Conservation (phyloP, 2,329 filamentous ascomycete genomes). For the Chrysoporthe deuterocubensis region DNA sequence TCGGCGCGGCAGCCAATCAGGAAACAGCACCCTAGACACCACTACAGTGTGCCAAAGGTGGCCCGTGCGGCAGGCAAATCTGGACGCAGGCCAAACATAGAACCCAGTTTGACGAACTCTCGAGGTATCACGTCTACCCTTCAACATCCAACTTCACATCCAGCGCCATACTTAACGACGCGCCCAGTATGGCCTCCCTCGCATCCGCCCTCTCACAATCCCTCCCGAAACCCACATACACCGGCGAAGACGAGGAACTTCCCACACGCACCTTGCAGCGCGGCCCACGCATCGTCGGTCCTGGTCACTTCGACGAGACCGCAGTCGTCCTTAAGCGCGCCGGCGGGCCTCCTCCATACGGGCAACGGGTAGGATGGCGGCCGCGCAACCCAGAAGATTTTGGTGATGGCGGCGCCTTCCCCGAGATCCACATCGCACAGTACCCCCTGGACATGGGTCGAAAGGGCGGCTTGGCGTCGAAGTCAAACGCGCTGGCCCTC, state of each 20-base stretch:
- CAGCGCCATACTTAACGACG: slow-evolving; percentile 6
- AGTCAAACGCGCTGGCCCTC: slow-evolving; percentile 87
- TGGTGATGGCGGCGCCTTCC: slow-evolving; percentile 94
- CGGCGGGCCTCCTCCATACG: slow-evolving; percentile 81
- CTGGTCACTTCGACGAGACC: slow-evolving; percentile 79
- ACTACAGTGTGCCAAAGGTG: background rate
- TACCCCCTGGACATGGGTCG: slow-evolving; percentile 95
- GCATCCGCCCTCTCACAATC: slow-evolving; percentile 75
- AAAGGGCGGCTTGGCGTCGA: slow-evolving; percentile 64
- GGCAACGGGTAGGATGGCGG: slow-evolving; percentile 86
- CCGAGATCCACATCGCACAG: slow-evolving; percentile 90
- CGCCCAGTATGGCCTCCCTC: slow-evolving; percentile 64
- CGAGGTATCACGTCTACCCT: background rate
- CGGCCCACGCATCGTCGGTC: slow-evolving; percentile 81
- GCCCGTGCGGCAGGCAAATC: slow-evolving; percentile 25
- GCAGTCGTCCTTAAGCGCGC: slow-evolving; percentile 82
- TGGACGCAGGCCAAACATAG: background rate
- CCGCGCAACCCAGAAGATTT: slow-evolving; percentile 89
- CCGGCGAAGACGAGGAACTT: slow-evolving; percentile 83
- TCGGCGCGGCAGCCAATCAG: no score
- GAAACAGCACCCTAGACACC: no score
- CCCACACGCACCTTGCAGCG: slow-evolving; percentile 72
- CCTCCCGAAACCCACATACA: slow-evolving; percentile 89
- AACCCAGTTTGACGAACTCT: background rate
- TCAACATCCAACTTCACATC: background rate